Conservation (phyloP, 148 eudicot genomes). For the Agrostemma githago region DNA sequence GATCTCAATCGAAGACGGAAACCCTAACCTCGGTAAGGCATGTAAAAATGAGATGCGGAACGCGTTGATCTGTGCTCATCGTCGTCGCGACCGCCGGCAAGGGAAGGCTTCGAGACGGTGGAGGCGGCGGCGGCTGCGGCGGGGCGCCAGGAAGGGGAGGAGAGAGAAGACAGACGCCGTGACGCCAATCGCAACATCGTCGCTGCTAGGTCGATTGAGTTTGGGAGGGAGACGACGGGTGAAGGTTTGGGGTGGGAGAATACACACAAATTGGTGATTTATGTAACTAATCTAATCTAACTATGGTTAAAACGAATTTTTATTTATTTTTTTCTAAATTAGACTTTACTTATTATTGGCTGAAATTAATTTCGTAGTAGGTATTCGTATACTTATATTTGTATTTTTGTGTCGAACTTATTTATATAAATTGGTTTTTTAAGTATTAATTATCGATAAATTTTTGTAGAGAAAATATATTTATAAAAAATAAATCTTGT, state of each 20-base stretch:
- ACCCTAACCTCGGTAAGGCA: slow-evolving; percentile 33
- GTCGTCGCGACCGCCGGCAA: slow-evolving; percentile 20
- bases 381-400: too few species aligned
- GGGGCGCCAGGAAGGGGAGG: slow-evolving; percentile 29
- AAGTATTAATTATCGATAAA: too few species aligned
- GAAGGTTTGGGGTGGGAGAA: not conserved
- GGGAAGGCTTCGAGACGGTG: slow-evolving; percentile 17
- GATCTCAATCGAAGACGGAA: not conserved
- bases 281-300: not conserved
- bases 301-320: too few species aligned
- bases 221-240: not conserved
- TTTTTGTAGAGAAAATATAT: too few species aligned
- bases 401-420: too few species aligned
- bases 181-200: slow-evolving; percentile 41
- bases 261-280: not conserved
- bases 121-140: not conserved
- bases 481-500: too few species aligned
- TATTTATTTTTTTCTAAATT: too few species aligned
- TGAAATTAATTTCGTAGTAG: too few species aligned
- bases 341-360: too few species aligned
- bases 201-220: not conserved
- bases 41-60: slow-evolving; percentile 22
- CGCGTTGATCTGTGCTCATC: slow-evolving; percentile 22
- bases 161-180: slow-evolving; percentile 40
- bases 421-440: too few species aligned